Base-by-base conservation (phyloP, 257 asterid genomes). In the Craterostigma plantagineum region DNA sequence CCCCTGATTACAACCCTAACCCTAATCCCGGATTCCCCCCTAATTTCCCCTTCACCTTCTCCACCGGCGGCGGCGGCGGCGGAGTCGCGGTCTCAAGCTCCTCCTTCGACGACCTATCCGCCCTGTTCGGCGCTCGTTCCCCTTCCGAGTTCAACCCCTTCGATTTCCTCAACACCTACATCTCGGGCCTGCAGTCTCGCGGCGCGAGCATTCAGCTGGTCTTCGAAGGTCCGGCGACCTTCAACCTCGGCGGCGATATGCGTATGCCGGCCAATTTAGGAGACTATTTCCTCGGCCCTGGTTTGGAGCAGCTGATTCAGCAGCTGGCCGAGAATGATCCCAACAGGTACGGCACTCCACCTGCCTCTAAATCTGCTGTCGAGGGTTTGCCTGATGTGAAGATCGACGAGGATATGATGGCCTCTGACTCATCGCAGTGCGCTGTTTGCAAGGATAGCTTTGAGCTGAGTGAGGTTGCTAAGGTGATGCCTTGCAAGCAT, bases 371-470 rank as follows among this genome's bases (percentile, higher is more conserved):
- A 49, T 50, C 63, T 1, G 76, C 83, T 0, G 76, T 81, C 11
- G 62, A 71, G 37, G 78, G 59, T 8, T 48, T 81, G 42, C 83
- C 83, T 0, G 53, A 41, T 8, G 35, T 67, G 8, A 56, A 33
- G 17, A 76, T 73, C 4, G 67, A 70, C 11, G 75, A 66, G 59
- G 72, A 50, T 11, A 45, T 78, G 75, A 53, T 77, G 49, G 59
- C 64, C 42, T 64, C 78, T 3, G 94, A 75, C 12, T 18, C 73
- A 67, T 73, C 82, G 14, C 85, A 72, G 52, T 82, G 95, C 34
- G 95, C 95, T 0, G 92, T 82, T 18, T 82, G 95, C 55, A 82
- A 72, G 62, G 95, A 82, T 53, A 81, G 66, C 47, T 79, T 82
- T 50, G 79, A 72, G 62, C 1, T 61, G 59, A 77, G 72, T 15